Evolutionary conservation across 1,284 basidiomycete species (phyloP).

Genomic region (Wolfiporia cocos): DNA sequence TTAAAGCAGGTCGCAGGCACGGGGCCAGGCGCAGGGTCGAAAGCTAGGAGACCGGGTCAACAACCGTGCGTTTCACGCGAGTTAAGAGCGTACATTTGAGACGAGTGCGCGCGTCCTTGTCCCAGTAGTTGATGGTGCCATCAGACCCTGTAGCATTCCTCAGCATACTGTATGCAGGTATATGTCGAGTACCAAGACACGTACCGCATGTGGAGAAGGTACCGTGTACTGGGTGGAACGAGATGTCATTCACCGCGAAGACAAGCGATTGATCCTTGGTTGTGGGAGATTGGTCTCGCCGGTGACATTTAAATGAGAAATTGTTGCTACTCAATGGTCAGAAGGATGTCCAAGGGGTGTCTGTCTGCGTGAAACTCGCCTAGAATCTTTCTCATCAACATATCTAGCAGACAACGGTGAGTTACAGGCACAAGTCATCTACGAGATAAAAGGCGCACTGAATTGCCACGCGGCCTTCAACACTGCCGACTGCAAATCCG

Average conservation of each 20-base stretch:
- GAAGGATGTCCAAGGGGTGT: not conserved
- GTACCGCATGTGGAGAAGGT: slow-evolving; percentile 92
- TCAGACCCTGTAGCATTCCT: slow-evolving; percentile 52
- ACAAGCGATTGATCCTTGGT: slow-evolving; percentile 76
- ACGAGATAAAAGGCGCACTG: slow-evolving; percentile 56
- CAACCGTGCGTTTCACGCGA: not conserved
- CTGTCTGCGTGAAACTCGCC: no score
- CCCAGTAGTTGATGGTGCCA: slow-evolving; percentile 84
- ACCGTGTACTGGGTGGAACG: slow-evolving; percentile 89
- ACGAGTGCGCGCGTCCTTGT: slow-evolving; percentile 84
- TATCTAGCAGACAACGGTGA: slow-evolving; percentile 41
- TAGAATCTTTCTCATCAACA: slow-evolving; percentile 72
- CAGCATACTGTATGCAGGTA: no score
- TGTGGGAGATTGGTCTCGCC: slow-evolving; percentile 62
- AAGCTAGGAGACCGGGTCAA: slow-evolving; percentile 28
- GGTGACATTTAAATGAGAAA: slow-evolving; percentile 97
- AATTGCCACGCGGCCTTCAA: slow-evolving; percentile 94
- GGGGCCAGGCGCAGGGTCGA: slow-evolving; percentile 64
- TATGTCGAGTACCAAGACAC: slow-evolving; percentile 18
- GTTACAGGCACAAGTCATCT: not conserved
- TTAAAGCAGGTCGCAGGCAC: slow-evolving; percentile 79
- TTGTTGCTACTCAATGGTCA: slow-evolving; percentile 50
- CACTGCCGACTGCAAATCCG: slow-evolving; percentile 90
- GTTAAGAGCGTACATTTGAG: slow-evolving; percentile 70
- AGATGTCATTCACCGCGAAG: slow-evolving; percentile 88